A percentile compares a stretch with the other conserved stretches of the same genome.
These are phyloP conservation scores for Saccharomycopsis phalli DNA, from an alignment of 1,139 yeast species.

Conservation along the genomic window DNA sequence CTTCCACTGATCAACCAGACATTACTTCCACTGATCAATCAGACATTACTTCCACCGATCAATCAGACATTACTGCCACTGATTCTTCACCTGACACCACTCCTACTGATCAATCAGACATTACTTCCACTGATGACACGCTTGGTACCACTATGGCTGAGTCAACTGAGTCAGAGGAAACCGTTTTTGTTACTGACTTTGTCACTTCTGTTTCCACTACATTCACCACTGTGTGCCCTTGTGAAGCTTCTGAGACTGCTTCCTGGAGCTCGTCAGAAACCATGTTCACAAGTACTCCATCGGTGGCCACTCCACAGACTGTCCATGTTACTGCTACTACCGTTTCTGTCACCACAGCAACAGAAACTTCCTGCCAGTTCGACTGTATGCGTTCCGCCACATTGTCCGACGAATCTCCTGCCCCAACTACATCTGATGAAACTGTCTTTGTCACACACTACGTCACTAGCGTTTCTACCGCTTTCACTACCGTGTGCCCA, in stretches of 20 bases:
- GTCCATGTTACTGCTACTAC: conserved; percentile 14
- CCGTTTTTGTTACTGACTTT: conserved; percentile 17
- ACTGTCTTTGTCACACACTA: conserved; percentile 19
- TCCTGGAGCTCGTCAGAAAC: conserved; percentile 2
- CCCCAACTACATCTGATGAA: conserved; percentile 13
- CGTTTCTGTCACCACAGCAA: conserved; percentile 13
- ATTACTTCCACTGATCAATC: conserved; percentile 1
- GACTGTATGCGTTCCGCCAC: conserved; percentile 1
- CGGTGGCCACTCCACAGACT: conserved; percentile 8
- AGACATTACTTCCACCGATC: neutral
- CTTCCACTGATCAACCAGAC: conserved; percentile 1
- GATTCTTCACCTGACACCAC: conserved; percentile 1
- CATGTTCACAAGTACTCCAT: conserved; percentile 8
- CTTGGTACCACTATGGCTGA: conserved; percentile 1
- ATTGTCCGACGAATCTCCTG: neutral
- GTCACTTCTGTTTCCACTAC: conserved; percentile 18
- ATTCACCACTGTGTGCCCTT: conserved; percentile 15
- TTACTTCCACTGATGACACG: conserved; percentile 11
- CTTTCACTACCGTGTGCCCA: conserved; percentile 14
- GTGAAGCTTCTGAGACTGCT: conserved; percentile 4
- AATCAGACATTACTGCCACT: conserved; percentile 1
- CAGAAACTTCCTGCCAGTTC: conserved; percentile 18
- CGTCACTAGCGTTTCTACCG: conserved; percentile 19
- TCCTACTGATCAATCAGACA: too few species aligned
- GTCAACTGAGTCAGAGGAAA: conserved; percentile 15